Evolutionary conservation across 805 yeast genomes (phyloP).

Genomic region (Candida argentea): DNA sequence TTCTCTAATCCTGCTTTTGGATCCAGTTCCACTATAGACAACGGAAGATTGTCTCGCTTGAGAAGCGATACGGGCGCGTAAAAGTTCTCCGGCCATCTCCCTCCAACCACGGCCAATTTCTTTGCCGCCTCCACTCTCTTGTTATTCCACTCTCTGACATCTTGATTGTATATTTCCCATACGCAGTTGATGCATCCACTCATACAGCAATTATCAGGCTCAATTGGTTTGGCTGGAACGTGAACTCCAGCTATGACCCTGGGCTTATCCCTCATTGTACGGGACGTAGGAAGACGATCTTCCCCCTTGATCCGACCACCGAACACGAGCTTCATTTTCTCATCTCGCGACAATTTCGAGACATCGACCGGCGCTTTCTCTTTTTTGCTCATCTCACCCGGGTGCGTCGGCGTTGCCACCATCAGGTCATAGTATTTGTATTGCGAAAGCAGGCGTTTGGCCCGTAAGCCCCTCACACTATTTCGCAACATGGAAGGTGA

Average conservation of each 20-base stretch:
- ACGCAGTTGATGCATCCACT: conserved; percentile 95
- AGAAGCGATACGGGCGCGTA: conserved; percentile 28
- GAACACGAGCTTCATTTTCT: conserved; percentile 40
- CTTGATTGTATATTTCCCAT: conserved; percentile 90
- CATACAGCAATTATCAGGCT: conserved; percentile 96
- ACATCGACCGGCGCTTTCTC: conserved; percentile 11
- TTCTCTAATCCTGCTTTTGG: conserved; percentile 6
- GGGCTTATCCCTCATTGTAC: conserved; percentile 27
- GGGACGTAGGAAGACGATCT: conserved; percentile 28
- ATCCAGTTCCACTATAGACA: conserved; percentile 20
- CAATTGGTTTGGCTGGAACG: conserved; percentile 78
- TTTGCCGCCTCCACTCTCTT: conserved; percentile 49
- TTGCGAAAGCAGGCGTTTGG: conserved; percentile 4
- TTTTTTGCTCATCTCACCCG: conserved; percentile 8
- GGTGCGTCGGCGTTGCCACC: conserved; percentile 22
- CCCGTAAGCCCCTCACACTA: not conserved
- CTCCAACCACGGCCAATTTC: conserved; percentile 25
- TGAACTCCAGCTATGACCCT: conserved; percentile 44
- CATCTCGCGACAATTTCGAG: conserved; percentile 30
- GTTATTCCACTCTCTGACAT: conserved; percentile 70
- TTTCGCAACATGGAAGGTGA: conserved; percentile 1
- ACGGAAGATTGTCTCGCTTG: conserved; percentile 22
- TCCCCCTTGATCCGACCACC: conserved; percentile 51
- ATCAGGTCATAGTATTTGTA: conserved; percentile 30
- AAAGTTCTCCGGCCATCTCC: conserved; percentile 35